phyloP scores from a whole-genome alignment of 768 basidiomycete genomes.

The Tephrocybe sp. region DNA sequence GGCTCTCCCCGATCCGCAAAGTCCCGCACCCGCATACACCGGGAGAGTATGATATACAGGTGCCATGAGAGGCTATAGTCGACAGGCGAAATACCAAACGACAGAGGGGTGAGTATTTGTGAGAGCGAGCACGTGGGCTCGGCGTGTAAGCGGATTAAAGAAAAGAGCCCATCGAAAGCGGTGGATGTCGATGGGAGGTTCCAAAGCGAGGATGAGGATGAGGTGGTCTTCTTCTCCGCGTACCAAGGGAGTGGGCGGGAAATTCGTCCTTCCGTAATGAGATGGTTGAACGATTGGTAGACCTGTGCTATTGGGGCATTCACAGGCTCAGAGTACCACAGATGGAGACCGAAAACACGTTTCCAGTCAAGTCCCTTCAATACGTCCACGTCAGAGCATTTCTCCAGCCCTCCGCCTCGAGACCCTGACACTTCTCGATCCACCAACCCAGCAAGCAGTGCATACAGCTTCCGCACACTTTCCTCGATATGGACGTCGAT shows the following conservation, averaged over 20 bases:
- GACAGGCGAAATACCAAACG: constrained; percentile 71
- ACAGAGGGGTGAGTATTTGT: constrained; percentile 67
- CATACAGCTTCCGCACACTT: constrained; percentile 77
- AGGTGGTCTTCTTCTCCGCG: constrained; percentile 15
- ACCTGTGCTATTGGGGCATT: constrained; percentile 71
- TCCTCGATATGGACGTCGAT: constrained; percentile 68
- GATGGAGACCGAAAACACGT: constrained; percentile 81
- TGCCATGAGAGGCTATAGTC: constrained; percentile 92
- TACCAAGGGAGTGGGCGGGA: constrained; percentile 65
- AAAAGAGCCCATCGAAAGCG: constrained; percentile 74
- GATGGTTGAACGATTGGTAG: constrained; percentile 58
- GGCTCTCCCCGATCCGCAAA: constrained; percentile 77
- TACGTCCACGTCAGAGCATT: constrained; percentile 59
- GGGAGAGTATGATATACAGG: constrained; percentile 83
- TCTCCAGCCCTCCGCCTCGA: constrained; percentile 47
- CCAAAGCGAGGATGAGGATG: constrained; percentile 28
- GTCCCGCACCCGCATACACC: constrained; percentile 81
- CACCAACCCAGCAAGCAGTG: constrained; percentile 74
- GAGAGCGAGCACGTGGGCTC: constrained; percentile 72
- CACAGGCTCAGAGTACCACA: constrained; percentile 85
- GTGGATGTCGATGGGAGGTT: constrained; percentile 42
- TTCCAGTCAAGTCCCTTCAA: constrained; percentile 89
- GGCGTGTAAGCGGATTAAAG: constrained; percentile 76
- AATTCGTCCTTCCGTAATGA: constrained; percentile 37
- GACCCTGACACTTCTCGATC: constrained; percentile 58